A percentile compares a stretch with the other conserved stretches of the same genome.
Conservation (phyloP, 2,329 filamentous ascomycete genomes). For the Pseudocercospora pini-densiflorae region DNA sequence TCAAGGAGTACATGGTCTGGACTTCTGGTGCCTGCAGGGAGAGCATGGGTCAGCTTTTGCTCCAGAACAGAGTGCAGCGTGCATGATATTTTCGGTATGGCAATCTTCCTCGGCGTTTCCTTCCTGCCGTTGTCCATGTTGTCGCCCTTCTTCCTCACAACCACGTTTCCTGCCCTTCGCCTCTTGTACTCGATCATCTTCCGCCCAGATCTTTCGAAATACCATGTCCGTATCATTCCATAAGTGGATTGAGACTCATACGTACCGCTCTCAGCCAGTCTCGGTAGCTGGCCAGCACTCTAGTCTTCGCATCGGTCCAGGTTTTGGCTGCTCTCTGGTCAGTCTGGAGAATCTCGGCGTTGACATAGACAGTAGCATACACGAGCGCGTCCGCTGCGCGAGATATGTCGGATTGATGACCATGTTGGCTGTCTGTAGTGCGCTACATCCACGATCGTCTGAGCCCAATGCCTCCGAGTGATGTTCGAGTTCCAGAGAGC, state of each 20-base stretch:
- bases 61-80: background rate
- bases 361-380: slow-evolving; percentile 48
- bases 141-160: background rate
- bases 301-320: slow-evolving; percentile 84
- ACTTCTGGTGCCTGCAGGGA: slow-evolving; percentile 82
- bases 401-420: slow-evolving; percentile 92
- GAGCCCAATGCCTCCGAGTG: background rate
- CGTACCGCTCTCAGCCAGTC: slow-evolving; percentile 96
- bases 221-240: background rate
- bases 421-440: slow-evolving; percentile 35
- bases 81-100: background rate
- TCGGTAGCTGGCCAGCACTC: slow-evolving; percentile 88
- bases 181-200: background rate
- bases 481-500: background rate
- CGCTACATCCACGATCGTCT: background rate
- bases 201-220: background rate
- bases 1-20: slow-evolving; percentile 94
- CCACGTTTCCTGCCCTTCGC: background rate
- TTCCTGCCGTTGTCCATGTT: background rate
- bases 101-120: slow-evolving; percentile 21
- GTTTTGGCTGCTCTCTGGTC: slow-evolving; percentile 68
- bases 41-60: background rate
- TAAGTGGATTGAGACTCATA: background rate
- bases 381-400: slow-evolving; percentile 61
- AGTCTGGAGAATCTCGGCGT: too few relatives aligned